These are phyloP conservation scores for Colletotrichum graminicola DNA, from an alignment of 2,329 filamentous ascomycete genomes.

Conservation along the genomic window DNA sequence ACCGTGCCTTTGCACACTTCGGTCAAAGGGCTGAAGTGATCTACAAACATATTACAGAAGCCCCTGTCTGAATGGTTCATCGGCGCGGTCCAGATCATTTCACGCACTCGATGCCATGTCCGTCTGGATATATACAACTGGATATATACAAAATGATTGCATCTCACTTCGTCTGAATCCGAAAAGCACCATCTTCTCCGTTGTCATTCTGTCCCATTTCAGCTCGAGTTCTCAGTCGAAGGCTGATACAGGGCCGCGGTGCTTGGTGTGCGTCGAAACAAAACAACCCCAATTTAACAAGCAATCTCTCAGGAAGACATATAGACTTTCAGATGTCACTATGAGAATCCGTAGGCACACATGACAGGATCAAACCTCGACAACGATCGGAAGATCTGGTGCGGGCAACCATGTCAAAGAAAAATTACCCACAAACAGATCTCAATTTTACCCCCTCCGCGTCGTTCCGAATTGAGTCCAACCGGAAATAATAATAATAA, in stretches of 20 bases:
- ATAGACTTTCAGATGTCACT: background rate
- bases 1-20: background rate
- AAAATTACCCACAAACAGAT: background rate
- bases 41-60: background rate
- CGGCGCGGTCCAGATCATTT: background rate
- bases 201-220: background rate
- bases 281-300: background rate
- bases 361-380: background rate
- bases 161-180: background rate
- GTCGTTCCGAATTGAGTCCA: background rate
- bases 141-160: background rate
- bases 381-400: background rate
- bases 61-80: background rate
- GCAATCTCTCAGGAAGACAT: background rate
- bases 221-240: background rate
- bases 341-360: background rate
- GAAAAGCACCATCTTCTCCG: background rate
- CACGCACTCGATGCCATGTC: background rate
- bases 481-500: no score
- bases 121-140: no score
- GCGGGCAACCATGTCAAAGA: background rate
- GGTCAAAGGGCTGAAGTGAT: background rate
- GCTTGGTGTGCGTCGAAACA: conserved; percentile 2
- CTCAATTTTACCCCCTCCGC: background rate
- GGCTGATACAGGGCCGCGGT: background rate